Conservation (phyloP, 2,329 filamentous ascomycete genomes). For the Alternaria brassicicola region DNA sequence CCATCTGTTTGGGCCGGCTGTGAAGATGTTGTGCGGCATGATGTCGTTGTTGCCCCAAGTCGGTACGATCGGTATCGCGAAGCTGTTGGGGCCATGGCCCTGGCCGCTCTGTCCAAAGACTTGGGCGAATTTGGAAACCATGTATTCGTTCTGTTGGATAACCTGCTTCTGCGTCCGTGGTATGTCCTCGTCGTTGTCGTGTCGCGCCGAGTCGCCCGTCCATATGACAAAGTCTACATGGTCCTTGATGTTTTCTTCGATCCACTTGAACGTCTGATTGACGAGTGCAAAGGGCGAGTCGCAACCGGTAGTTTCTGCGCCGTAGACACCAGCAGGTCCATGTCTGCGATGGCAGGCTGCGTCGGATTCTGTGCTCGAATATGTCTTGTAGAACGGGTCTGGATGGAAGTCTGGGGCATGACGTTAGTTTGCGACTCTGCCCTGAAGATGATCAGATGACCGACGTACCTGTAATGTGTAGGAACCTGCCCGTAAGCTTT, state of each 20-base stretch:
- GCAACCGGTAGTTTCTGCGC: conserved; percentile 85
- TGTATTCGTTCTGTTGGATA: conserved; percentile 73
- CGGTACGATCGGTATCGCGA: conserved; percentile 81
- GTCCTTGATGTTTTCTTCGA: conserved; percentile 76
- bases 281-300: conserved; percentile 81
- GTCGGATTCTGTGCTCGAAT: conserved; percentile 71
- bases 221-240: conserved; percentile 88
- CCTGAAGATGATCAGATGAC: neutral
- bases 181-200: conserved; percentile 83
- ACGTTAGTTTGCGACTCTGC: conserved; percentile 4
- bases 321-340: conserved; percentile 80
- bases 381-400: conserved; percentile 82
- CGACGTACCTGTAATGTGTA: conserved; percentile 82
- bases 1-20: conserved; percentile 84
- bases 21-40: conserved; percentile 92
- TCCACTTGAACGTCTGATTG: conserved; percentile 90
- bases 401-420: conserved; percentile 78
- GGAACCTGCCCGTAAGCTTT: conserved; percentile 68
- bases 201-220: conserved; percentile 89
- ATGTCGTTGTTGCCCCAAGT: conserved; percentile 98
- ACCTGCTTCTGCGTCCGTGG: conserved; percentile 79
- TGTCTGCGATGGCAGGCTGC: conserved; percentile 79
- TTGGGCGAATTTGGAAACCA: conserved; percentile 77
- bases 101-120: conserved; percentile 66
- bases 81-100: conserved; percentile 55